Percentiles rank a stretch among this genome's conserved stretches.
These are phyloP conservation scores for Ophiognomonia clavigignenti-juglandacearum DNA, from an alignment of 2,329 filamentous ascomycete genomes.

Conservation along the genomic window DNA sequence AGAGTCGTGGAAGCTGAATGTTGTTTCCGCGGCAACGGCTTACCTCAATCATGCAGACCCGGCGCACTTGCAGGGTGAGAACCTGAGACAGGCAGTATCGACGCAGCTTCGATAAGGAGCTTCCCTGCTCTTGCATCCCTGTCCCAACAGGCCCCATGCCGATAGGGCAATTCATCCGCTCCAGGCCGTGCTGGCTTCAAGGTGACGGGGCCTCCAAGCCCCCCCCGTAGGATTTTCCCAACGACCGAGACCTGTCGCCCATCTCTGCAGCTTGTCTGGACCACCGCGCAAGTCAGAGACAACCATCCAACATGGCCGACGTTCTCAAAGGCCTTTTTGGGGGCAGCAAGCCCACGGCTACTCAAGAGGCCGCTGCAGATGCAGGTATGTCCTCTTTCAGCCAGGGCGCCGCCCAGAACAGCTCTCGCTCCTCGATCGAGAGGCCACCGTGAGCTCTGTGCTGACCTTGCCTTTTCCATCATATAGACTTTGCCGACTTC, in stretches of 20 bases:
- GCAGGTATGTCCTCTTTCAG: constrained; percentile 49
- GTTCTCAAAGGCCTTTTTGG: constrained; percentile 67
- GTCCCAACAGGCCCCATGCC: constrained; percentile 1
- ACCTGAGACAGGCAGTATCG: not conserved
- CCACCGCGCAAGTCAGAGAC: constrained; percentile 14
- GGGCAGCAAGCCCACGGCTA: constrained; percentile 50
- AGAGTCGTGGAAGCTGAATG: too few species aligned
- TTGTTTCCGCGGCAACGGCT: not conserved
- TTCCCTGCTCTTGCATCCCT: not conserved
- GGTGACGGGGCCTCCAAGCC: constrained; percentile 4
- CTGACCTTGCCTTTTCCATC: constrained; percentile 22
- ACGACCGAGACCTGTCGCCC: constrained; percentile 3
- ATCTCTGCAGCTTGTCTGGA: not conserved
- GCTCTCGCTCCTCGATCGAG: not conserved
- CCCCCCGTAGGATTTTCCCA: constrained; percentile 9
- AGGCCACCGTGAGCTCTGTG: not conserved
- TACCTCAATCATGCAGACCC: too few species aligned
- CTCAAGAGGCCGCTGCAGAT: constrained; percentile 48
- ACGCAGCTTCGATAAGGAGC: not conserved
- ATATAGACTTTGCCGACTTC: constrained; percentile 88
- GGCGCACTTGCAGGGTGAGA: constrained; percentile 3
- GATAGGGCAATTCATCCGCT: not conserved
- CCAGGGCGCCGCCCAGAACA: not conserved
- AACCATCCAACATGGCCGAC: constrained; percentile 44
- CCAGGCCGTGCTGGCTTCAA: too few species aligned